A percentile compares a stretch with the other conserved stretches of the same genome.
Evolutionary conservation across 176 grass and related monocot genomes (phyloP).

Genomic region (Lolium multiflorum): DNA sequence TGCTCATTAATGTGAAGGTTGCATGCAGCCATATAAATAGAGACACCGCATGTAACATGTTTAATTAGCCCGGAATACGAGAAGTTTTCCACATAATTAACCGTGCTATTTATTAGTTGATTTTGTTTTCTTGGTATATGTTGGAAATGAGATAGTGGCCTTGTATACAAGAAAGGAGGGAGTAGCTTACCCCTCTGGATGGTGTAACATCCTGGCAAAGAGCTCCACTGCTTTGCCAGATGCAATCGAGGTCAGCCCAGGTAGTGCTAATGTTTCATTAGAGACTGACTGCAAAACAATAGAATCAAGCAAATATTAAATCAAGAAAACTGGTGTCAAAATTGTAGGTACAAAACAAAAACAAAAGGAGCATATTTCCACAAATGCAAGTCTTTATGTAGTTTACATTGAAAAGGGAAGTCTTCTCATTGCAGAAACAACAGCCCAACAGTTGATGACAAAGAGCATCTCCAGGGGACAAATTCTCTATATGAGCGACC

Average conservation of each 20-base stretch:
- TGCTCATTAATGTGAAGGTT: no score
- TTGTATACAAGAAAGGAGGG: no score
- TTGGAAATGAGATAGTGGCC: no score
- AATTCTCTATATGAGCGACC: conserved; percentile 42
- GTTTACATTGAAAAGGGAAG: conserved; percentile 70
- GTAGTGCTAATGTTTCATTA: conserved; percentile 63
- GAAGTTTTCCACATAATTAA: no score
- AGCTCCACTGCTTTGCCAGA: conserved; percentile 87
- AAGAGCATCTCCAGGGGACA: conserved; percentile 49
- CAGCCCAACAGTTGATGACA: conserved; percentile 69
- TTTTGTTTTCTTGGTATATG: no score
- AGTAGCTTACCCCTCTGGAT: conserved; percentile 72
- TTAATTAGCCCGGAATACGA: no score
- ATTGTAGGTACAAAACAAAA: not conserved
- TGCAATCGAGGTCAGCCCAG: conserved; percentile 82
- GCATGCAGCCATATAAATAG: no score
- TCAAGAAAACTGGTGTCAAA: not conserved
- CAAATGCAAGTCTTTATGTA: not conserved
- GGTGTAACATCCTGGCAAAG: conserved; percentile 88
- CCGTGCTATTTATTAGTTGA: no score
- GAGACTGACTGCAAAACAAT: conserved; percentile 58
- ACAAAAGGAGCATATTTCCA: conserved; percentile 14
- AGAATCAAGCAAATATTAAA: not conserved
- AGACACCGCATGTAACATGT: no score
- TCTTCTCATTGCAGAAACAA: conserved; percentile 80